Evolutionary conservation across 1,284 basidiomycete species (phyloP).

Genomic region (Entoloma clypeatum): DNA sequence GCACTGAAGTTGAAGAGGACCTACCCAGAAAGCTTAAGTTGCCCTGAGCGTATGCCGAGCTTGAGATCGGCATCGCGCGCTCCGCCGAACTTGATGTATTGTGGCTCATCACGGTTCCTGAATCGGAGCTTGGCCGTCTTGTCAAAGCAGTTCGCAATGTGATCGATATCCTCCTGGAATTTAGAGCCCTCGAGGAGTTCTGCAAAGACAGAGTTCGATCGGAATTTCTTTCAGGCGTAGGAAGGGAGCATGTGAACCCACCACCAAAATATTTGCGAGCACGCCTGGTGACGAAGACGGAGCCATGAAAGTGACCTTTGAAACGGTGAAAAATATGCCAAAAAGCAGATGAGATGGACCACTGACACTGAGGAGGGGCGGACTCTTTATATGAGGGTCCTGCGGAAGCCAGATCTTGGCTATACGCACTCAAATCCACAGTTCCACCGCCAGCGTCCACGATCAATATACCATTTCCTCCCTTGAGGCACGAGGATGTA

Average conservation of each 20-base stretch:
- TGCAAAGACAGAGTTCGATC: slow-evolving; percentile 14
- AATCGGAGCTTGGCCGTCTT: slow-evolving; percentile 46
- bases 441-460: slow-evolving; percentile 50
- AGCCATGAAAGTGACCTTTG: slow-evolving; percentile 31
- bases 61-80: slow-evolving; percentile 40
- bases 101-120: slow-evolving; percentile 35
- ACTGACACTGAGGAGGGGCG: slow-evolving; percentile 20
- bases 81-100: slow-evolving; percentile 47
- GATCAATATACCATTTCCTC: slow-evolving; percentile 38
- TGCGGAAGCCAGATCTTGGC: not conserved
- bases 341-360: not conserved
- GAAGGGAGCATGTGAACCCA: no score
- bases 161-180: slow-evolving; percentile 34
- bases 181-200: slow-evolving; percentile 20
- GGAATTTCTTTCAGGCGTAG: no score
- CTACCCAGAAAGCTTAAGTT: slow-evolving; percentile 40
- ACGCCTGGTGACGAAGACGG: slow-evolving; percentile 24
- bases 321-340: slow-evolving; percentile 17
- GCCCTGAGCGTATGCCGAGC: slow-evolving; percentile 32
- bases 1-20: slow-evolving; percentile 7
- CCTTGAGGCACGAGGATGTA: slow-evolving; percentile 22
- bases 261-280: slow-evolving; percentile 20
- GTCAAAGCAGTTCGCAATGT: slow-evolving; percentile 46
- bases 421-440: slow-evolving; percentile 27
- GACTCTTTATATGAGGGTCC: slow-evolving; percentile 18